Percentiles rank a stretch among this genome's conserved stretches.
Evolutionary conservation across 2,329 filamentous ascomycete genomes (phyloP).

Genomic region (Aspergillus novofumigatus): DNA sequence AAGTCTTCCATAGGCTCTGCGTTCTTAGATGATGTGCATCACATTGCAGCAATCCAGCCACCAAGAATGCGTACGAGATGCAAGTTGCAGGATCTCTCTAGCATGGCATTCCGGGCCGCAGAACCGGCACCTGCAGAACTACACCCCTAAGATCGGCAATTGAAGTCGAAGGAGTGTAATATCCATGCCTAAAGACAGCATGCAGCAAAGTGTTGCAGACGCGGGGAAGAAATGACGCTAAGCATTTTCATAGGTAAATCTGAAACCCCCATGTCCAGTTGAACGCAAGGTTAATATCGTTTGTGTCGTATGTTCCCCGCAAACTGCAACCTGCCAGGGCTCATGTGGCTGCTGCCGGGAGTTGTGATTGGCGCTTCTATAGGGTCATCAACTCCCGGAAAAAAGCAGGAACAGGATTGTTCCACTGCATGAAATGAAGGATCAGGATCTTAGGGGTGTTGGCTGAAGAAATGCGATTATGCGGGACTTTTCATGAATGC

Average conservation of each 20-base stretch:
- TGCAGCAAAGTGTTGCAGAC: background rate
- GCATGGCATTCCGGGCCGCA: background rate
- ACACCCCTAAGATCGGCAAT: background rate
- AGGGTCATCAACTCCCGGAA: background rate
- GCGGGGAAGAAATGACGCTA: background rate
- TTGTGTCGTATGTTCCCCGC: background rate
- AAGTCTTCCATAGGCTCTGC: background rate
- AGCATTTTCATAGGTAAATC: background rate
- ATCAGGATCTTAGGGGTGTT: background rate
- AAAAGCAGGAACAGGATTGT: background rate
- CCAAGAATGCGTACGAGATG: background rate
- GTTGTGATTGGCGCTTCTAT: background rate
- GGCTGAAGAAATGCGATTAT: background rate
- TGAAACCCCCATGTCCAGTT: background rate
- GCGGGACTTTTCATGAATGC: background rate
- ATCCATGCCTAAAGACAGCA: background rate
- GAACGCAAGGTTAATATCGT: background rate
- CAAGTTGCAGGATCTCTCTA: background rate
- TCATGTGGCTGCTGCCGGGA: background rate
- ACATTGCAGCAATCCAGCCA: background rate
- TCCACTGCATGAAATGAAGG: background rate
- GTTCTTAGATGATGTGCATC: background rate
- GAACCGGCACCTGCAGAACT: background rate
- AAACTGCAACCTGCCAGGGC: background rate
- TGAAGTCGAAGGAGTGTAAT: background rate